Percentiles rank a stretch among this genome's conserved stretches.
These are phyloP conservation scores for Pseudognaphalium luteoalbum DNA, from an alignment of 129 eudicot species.

Conservation along the genomic window DNA sequence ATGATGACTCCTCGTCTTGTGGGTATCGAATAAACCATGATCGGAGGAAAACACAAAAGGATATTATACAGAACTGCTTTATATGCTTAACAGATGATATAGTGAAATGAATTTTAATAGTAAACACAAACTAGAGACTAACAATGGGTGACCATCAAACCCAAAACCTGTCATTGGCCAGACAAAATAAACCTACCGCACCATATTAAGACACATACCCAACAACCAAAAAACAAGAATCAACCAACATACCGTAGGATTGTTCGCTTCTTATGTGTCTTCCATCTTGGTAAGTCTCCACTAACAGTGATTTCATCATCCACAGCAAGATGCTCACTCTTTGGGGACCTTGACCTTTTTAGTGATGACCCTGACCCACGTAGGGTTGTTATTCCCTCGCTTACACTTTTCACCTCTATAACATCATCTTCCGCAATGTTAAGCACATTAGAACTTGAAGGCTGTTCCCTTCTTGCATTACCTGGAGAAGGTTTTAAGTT, in stretches of 20 bases:
- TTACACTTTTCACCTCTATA: constrained; percentile 43
- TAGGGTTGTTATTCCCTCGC: constrained; percentile 51
- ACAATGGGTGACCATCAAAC: constrained; percentile 6
- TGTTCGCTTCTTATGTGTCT: constrained; percentile 77
- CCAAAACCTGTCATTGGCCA: constrained; percentile 15
- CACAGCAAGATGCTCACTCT: constrained; percentile 31
- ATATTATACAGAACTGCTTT: constrained; percentile 24
- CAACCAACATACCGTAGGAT: constrained; percentile 35
- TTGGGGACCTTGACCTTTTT: constrained; percentile 40
- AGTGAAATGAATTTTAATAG: constrained; percentile 16
- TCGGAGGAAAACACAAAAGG: neutral
- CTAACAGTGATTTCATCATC: constrained; percentile 30
- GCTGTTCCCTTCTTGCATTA: constrained; percentile 35
- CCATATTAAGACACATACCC: constrained; percentile 22
- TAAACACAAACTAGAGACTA: neutral
- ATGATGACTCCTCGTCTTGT: neutral
- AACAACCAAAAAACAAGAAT: constrained; percentile 2
- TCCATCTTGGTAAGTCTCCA: constrained; percentile 62
- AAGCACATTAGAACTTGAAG: constrained; percentile 22
- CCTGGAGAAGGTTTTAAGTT: constrained; percentile 9
- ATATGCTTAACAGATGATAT: constrained; percentile 23
- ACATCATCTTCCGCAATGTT: constrained; percentile 37
- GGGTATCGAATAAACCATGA: neutral
- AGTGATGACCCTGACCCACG: constrained; percentile 38
- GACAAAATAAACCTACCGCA: constrained; percentile 11